Conservation (phyloP, 2,329 filamentous ascomycete species). For the Teratosphaeriaceae sp. region DNA sequence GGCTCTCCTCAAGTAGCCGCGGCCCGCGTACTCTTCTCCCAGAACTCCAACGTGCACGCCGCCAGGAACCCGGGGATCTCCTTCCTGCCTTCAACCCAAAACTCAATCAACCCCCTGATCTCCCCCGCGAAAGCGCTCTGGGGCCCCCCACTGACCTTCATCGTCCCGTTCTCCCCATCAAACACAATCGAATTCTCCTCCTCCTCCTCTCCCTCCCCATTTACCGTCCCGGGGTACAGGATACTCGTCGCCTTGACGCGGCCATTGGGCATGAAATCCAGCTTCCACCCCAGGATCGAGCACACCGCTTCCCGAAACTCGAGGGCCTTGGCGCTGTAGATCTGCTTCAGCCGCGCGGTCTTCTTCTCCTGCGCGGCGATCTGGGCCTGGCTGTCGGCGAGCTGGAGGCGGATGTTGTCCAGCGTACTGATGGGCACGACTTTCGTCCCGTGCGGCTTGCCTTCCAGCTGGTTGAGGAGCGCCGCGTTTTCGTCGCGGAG, state of each 20-base stretch:
- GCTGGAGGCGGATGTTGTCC: constrained; percentile 65
- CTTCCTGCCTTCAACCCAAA: constrained; percentile 91
- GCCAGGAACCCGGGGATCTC: constrained; percentile 92
- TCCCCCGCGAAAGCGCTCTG: constrained; percentile 78
- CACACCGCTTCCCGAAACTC: constrained; percentile 96
- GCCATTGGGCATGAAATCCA: constrained; percentile 95
- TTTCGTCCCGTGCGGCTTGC: constrained; percentile 39
- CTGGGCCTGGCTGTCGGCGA: constrained; percentile 50
- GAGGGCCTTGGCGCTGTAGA: constrained; percentile 82
- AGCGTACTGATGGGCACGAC: constrained; percentile 72
- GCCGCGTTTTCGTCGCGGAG: constrained; percentile 80
- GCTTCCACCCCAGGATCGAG: constrained; percentile 84
- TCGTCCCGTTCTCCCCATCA: constrained; percentile 88
- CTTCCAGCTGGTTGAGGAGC: constrained; percentile 64
- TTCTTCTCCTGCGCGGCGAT: constrained; percentile 68
- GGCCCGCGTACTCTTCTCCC: constrained; percentile 66
- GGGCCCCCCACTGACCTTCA: constrained; percentile 93
- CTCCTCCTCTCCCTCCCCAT: constrained; percentile 39
- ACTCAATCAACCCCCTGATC: constrained; percentile 81
- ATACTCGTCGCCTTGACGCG: constrained; percentile 87
- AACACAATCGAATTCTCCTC: constrained; percentile 64
- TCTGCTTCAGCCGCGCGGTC: constrained; percentile 78
- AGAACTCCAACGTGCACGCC: constrained; percentile 88
- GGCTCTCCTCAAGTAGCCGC: no score
- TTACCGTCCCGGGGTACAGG: constrained; percentile 55